phyloP scores from a whole-genome alignment of 176 grass and related monocot species.

The Saccharum spontaneum region DNA sequence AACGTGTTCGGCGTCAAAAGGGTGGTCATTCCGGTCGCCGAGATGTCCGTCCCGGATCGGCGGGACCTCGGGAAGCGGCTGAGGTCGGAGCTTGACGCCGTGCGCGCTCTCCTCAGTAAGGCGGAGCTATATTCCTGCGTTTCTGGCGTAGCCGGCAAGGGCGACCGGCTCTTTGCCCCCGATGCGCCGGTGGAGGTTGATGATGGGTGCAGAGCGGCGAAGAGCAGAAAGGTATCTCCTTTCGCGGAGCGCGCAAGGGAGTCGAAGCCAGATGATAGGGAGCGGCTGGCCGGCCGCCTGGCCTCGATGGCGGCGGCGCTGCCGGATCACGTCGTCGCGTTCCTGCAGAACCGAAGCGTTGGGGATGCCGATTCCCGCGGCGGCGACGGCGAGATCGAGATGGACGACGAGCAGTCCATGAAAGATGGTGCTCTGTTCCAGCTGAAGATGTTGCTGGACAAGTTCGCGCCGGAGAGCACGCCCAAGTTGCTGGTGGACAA shows the following conservation, averaged over 20 bases:
- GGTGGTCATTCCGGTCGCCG: background rate
- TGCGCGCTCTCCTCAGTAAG: slow-evolving; percentile 20
- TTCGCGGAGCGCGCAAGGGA: background rate
- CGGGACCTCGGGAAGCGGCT: slow-evolving; percentile 22
- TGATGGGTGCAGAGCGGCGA: background rate
- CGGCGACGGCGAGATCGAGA: background rate
- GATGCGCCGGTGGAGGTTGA: background rate
- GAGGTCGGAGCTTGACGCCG: slow-evolving; percentile 21
- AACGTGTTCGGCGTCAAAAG: slow-evolving; percentile 25
- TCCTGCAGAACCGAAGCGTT: background rate
- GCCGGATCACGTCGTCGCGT: slow-evolving; percentile 14
- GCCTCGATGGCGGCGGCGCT: slow-evolving; percentile 27
- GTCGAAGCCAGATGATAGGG: background rate
- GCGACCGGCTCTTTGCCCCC: background rate
- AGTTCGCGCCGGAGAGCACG: background rate
- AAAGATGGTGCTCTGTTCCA: background rate
- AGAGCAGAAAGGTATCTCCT: background rate
- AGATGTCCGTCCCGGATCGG: background rate
- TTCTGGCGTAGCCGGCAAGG: background rate
- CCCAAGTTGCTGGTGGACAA: background rate
- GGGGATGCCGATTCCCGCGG: background rate
- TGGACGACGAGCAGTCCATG: background rate
- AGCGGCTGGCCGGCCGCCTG: slow-evolving; percentile 1
- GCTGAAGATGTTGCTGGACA: slow-evolving; percentile 34
- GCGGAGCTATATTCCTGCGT: background rate